Conservation (phyloP, 139 green algal genomes). For the Haematococcus lacustris region DNA sequence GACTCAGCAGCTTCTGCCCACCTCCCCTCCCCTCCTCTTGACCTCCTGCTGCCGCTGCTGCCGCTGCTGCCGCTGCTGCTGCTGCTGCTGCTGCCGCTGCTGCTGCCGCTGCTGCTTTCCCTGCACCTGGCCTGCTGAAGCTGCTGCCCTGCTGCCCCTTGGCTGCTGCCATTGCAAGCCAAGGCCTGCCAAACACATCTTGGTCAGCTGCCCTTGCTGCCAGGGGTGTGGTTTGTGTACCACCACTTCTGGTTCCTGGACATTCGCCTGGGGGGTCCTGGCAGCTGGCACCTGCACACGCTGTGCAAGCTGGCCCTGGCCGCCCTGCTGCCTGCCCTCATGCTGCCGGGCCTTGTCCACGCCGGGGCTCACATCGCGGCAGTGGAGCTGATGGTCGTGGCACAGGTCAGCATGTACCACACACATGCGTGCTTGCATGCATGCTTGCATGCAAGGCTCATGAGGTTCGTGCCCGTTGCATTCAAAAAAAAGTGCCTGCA, state of each 20-base stretch:
- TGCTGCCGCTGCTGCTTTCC: too few relatives aligned
- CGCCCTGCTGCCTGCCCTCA: conserved; percentile 57
- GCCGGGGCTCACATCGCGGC: not conserved
- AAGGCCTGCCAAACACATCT: too few relatives aligned
- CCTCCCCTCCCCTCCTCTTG: too few relatives aligned
- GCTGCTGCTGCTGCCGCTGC: too few relatives aligned
- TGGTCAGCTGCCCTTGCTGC: not conserved
- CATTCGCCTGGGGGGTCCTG: conserved; percentile 52
- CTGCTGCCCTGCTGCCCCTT: not conserved
- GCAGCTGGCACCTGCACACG: conserved; percentile 47
- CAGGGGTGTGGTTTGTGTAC: conserved; percentile 33
- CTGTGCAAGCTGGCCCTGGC: conserved; percentile 65
- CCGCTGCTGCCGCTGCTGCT: too few relatives aligned
- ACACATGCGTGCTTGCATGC: not conserved
- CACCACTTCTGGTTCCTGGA: conserved; percentile 81
- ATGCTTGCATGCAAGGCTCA: not conserved
- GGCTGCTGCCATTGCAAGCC: too few relatives aligned
- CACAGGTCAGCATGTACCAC: conserved; percentile 38
- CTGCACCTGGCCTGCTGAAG: not conserved
- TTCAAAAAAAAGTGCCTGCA: not conserved
- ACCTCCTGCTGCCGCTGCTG: too few relatives aligned
- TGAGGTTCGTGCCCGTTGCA: not conserved
- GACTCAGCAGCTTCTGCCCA: too few relatives aligned
- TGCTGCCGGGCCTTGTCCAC: conserved; percentile 65
- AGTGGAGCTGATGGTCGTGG: conserved; percentile 30